Base-by-base conservation (phyloP, 352 stramenopile species). In the Phytophthora hybrid region DNA sequence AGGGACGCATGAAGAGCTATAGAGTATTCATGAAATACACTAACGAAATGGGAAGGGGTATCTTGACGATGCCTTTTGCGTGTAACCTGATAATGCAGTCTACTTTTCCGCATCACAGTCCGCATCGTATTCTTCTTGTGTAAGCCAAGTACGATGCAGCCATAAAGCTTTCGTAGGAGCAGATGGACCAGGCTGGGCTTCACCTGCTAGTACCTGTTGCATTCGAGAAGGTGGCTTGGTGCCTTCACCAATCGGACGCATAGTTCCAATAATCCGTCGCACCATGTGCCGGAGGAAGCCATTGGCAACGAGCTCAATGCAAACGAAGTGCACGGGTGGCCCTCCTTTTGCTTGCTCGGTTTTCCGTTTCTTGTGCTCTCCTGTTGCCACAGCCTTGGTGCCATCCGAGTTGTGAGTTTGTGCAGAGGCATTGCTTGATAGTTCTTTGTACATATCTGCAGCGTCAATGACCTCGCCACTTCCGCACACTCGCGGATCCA, bases 231-330 rank as follows among this genome's bases (percentile, higher is more conserved):
- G 75, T 4, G 83, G 77, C 29, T 85, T 80, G 4, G 80, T 82
- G 10, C 90, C 88, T 80, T 95, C 88, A n/a, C 78, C 88, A 69
- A 97, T 94, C 5, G 81, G 87, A 9, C 90, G 85, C 46, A 93
- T 58, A 7, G 87, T 97, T 51, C 90, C 90, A 13, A 97, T 81
- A 69, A 97, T 97, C 5, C 90, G 87, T 10, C 90, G 87, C 68
- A 97, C 87, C 90, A 97, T 97, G 76, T 97, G 90, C 13, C 90
- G 74, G n/a, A 97, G 69, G 63, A 97, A 97, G 5, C 90, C 90
- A 52, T 91, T 95, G 29, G 88, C 90, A 46, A 93, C 72, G 23
- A 97, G 77, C 76, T 97, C 90, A 23, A 97, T 79, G 70, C 90
- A 97, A 32, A 95, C 79, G 46, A 92, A 94, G 61, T 95, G 80